These are phyloP conservation scores for Ettlia oleoabundans DNA, from an alignment of 139 green algal genomes.

Conservation along the genomic window DNA sequence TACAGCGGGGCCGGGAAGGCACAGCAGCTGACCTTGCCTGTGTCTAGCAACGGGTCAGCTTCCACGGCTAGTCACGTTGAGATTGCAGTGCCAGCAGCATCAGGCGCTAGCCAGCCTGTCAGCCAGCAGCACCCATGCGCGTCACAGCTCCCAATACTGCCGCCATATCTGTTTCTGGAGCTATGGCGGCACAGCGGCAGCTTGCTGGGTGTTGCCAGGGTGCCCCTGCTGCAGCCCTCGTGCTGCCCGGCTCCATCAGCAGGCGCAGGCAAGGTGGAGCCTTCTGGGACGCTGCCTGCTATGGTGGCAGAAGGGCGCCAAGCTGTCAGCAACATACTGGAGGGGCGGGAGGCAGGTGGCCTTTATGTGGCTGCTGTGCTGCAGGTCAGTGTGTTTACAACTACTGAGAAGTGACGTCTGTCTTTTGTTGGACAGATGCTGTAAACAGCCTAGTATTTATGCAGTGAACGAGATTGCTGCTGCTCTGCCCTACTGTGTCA, in stretches of 20 bases:
- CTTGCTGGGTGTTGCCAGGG: neutral
- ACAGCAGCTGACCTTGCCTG: slow-evolving; percentile 13
- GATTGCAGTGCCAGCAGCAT: neutral
- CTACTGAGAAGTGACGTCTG: no score
- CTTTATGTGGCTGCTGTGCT: slow-evolving; percentile 18
- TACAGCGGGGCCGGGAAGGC: neutral
- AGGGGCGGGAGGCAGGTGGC: neutral
- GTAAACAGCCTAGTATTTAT: no score
- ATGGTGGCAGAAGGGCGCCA: slow-evolving; percentile 14
- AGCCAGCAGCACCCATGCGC: no score
- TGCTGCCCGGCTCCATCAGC: neutral
- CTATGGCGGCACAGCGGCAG: slow-evolving; percentile 20
- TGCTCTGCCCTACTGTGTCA: no score
- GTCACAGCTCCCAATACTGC: neutral
- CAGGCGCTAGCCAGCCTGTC: no score
- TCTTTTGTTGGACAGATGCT: no score
- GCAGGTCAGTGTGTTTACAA: slow-evolving; percentile 5
- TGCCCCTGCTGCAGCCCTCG: slow-evolving; percentile 16
- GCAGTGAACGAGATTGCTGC: no score
- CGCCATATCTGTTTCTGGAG: slow-evolving; percentile 25
- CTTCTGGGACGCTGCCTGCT: no score
- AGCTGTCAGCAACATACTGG: neutral
- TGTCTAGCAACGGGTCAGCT: neutral
- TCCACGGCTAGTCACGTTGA: neutral
- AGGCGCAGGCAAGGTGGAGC: no score